Base-by-base conservation (phyloP, 129 eudicot species). In the Centaurea solstitialis region DNA sequence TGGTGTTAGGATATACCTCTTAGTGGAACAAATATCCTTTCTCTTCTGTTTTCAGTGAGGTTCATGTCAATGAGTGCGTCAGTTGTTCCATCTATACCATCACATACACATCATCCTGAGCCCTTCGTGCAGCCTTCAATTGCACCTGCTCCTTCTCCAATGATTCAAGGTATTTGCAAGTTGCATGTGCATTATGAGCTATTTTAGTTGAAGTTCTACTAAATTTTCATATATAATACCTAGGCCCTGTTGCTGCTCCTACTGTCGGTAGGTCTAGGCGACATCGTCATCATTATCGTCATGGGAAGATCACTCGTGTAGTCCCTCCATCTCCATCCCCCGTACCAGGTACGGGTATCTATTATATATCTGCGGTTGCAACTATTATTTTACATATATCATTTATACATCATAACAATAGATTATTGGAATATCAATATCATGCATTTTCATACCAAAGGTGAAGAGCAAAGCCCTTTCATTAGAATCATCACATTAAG, bases 301-400 rank as follows among this genome's bases (percentile, higher is more conserved):
- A 79, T 79, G 87, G 82, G 79, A 38, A 47, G 45, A 90, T 86
- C 85, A 80, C 89, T 41, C 88, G 41, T 87, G 86, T 86, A 67
- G 47, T 89, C 77, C 70, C 98, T 61, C 96, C 96, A 30, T 82
- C 97, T 81, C 97, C 98, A 47, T 85, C 97, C 10, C 74, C 89
- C 15, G 75, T 77, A 76, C 87, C 97, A 88, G 98, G 98, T 92
- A 57, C 21, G 66, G 2, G 33, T 9, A 67, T n/a, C 41, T 53
- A 71, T 35, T 26, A 21, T 64, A n/a, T 76, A 76, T 9, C 13
- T 73, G 9, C 45, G 39, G 12, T 23, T 59, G 57, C 35, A 73
- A 28, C 64, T 9, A 21, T 41, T 26, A 15, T 33, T 43, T 21
- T 38, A 22, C 57, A 43, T 73, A 3, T 38, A 57, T 18, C 41